Evolutionary conservation across 2,329 filamentous ascomycete genomes (phyloP).

Genomic region (Penicillium sp.): DNA sequence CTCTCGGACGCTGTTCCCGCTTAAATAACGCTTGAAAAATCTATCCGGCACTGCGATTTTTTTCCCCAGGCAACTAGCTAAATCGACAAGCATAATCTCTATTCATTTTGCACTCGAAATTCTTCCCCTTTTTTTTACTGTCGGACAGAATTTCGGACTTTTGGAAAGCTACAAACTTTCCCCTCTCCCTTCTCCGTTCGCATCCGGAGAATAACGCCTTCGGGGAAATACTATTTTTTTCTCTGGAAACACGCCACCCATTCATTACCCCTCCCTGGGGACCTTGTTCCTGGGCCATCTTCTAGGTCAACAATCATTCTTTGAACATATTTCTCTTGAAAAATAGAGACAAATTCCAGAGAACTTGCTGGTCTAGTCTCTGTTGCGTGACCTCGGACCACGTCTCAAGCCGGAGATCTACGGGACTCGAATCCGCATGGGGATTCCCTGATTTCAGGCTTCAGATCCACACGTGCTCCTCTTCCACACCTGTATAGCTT

Average conservation of each 20-base stretch:
- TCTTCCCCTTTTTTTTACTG: neutral
- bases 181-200: constrained; percentile 4
- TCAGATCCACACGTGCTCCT: constrained; percentile 1
- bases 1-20: constrained; percentile 8
- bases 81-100: neutral
- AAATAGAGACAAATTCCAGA: neutral
- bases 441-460: neutral
- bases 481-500: neutral
- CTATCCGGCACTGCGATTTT: neutral
- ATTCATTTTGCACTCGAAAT: neutral
- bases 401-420: constrained; percentile 1
- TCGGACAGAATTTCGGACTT: neutral
- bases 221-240: constrained; percentile 1
- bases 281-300: constrained; percentile 4
- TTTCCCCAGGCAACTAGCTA: neutral
- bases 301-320: neutral
- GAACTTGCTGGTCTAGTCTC: neutral
- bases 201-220: constrained; percentile 12
- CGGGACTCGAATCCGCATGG: constrained; percentile 5
- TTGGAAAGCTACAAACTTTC: neutral
- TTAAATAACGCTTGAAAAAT: neutral
- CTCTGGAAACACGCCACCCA: constrained; percentile 10
- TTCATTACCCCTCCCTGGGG: neutral
- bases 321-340: neutral
- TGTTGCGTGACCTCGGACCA: neutral